Evolutionary conservation across 225 moss, liverwort and hornwort species (phyloP).

Genomic region (Asterella californica): DNA sequence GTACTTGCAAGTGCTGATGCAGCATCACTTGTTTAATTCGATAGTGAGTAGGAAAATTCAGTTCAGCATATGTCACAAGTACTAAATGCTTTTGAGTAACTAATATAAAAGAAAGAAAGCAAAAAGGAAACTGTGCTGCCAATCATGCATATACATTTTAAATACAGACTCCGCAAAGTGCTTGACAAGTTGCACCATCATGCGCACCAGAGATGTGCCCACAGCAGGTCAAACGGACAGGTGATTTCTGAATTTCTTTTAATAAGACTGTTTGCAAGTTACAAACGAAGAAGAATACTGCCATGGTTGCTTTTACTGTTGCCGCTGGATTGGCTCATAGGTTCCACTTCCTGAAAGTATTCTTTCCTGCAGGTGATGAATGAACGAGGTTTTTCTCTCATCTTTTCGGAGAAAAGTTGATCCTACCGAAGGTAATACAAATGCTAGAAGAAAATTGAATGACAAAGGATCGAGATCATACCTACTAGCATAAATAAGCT

Average conservation of each 20-base stretch:
- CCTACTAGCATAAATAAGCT: too few species aligned
- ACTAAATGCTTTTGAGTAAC: not conserved
- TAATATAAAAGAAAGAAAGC: not conserved
- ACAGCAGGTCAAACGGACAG: not conserved
- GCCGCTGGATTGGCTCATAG: not conserved
- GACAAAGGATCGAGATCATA: not conserved
- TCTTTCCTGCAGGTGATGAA: too few species aligned
- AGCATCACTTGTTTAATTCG: not conserved
- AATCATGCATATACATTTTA: not conserved
- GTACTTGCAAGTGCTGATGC: not conserved
- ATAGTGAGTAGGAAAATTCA: not conserved
- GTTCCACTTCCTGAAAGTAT: not conserved
- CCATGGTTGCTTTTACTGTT: not conserved
- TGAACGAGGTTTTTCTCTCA: not conserved
- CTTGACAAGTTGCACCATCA: not conserved
- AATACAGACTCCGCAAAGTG: not conserved
- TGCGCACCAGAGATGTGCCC: not conserved
- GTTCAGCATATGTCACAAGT: not conserved
- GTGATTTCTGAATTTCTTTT: not conserved
- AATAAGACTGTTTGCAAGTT: not conserved
- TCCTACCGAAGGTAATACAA: too few species aligned
- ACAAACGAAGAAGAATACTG: not conserved
- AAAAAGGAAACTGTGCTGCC: not conserved
- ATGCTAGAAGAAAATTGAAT: not conserved
- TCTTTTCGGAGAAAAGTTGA: not conserved